Conservation (phyloP, 2,329 filamentous ascomycete species). For the Rugonectria rugulosa region DNA sequence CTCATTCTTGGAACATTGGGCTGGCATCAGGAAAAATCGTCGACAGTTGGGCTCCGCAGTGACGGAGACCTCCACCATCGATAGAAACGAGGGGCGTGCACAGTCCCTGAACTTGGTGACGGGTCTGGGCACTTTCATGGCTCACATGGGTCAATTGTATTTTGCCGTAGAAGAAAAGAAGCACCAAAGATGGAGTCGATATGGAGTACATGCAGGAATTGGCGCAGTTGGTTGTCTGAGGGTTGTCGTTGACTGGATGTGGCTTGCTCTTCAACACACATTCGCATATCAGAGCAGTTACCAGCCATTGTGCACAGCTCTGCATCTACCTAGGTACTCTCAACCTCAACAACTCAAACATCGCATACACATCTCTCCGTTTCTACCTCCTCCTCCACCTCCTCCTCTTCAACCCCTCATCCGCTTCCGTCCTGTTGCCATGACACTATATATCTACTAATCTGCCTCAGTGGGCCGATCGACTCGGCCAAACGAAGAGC, state of each 20-base stretch:
- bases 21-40: slow-evolving; percentile 16
- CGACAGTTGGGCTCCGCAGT: slow-evolving; percentile 26
- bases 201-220: slow-evolving; percentile 12
- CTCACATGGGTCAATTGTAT: not conserved
- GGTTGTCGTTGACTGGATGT: not conserved
- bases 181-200: slow-evolving; percentile 4
- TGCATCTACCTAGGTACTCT: too few relatives aligned
- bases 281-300: too few relatives aligned
- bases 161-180: slow-evolving; percentile 8
- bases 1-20: slow-evolving; percentile 9
- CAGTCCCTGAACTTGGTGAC: slow-evolving; percentile 8
- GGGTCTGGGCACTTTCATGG: slow-evolving; percentile 15
- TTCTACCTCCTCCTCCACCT: too few relatives aligned
- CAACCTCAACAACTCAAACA: not conserved
- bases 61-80: slow-evolving; percentile 29
- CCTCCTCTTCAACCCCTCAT: slow-evolving; percentile 20
- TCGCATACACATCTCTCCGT: too few relatives aligned
- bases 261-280: too few relatives aligned
- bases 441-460: slow-evolving; percentile 30
- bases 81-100: slow-evolving; percentile 29
- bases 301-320: not conserved
- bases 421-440: slow-evolving; percentile 35
- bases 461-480: slow-evolving; percentile 25
- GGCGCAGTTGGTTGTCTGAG: slow-evolving; percentile 5
- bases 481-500: slow-evolving; percentile 30